Evolutionary conservation across 169 alveolate species (phyloP), one percentile per base, ranked within the genome.

Genomic region (Babesia ovis): DNA sequence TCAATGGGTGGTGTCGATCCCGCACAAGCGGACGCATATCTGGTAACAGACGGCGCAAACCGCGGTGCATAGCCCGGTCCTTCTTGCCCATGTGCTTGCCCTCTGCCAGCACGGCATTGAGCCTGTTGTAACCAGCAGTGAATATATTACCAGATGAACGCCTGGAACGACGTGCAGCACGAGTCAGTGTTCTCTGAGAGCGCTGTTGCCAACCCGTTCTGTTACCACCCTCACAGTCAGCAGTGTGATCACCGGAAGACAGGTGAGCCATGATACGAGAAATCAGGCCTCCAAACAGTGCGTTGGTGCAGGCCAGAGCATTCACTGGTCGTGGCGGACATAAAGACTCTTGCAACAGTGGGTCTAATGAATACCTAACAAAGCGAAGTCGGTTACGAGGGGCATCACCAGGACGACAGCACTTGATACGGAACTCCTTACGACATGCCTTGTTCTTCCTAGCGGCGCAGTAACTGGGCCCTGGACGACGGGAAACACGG

Each of bases 121-220:
- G 14, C 14, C 46, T 39, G 32, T 18, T 5, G 27, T 20, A 8
- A 6, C 20, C 27, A 12, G 32, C 12, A 8, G 50, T 32, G 29
- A n/a, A 12, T 0, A 20, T 6, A 23, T 14, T 20, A 4, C 20
- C 50, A 32, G 23, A 9, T 16, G 31, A 35, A 9, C 50, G 50
- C 50, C 45, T 45, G 1, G 11, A n/a, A 4, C 50, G 16, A 11
- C 50, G 45, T 5, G 20, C 12, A 1, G 23, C 31, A 23, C 71
- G 29, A 6, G 23, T 18, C 5, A 32, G 31, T 27, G 18, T 16
- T 22, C 51, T 50, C 8, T 9, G n/a, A 9, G 46, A 9, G 46
- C 14, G 8, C n/a, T 39, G 46, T 20, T 61, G 41, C 74, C 74
- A 64, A 25, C 74, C 74, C 23, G 51, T 50, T 3, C 51, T 46